These are phyloP conservation scores for Kodamaea kaohsiungensis DNA, from an alignment of 805 yeast genomes.

Conservation along the genomic window DNA sequence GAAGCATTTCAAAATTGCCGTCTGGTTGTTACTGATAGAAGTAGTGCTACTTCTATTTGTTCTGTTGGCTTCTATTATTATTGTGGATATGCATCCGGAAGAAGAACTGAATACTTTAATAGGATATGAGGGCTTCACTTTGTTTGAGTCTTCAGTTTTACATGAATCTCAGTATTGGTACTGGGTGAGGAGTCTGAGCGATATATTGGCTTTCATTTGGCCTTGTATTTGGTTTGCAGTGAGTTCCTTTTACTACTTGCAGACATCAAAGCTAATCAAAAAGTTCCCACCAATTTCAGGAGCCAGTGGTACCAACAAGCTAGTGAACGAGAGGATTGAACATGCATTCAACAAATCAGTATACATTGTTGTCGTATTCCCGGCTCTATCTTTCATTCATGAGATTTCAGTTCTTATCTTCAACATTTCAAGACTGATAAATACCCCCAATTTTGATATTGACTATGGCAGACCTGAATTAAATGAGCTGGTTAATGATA, in stretches of 20 bases:
- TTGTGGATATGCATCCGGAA: neutral
- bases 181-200: neutral
- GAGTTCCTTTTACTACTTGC: slow-evolving; percentile 19
- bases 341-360: neutral
- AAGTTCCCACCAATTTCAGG: slow-evolving; percentile 25
- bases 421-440: neutral
- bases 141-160: neutral
- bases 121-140: neutral
- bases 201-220: neutral
- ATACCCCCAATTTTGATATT: neutral
- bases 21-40: neutral
- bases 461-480: neutral
- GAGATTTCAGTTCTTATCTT: neutral
- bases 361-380: neutral
- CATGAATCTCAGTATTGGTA: neutral
- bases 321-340: neutral
- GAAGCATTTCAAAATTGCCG: neutral
- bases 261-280: slow-evolving; percentile 23
- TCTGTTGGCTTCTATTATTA: neutral
- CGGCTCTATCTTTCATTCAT: neutral
- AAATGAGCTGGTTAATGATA: neutral
- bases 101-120: neutral
- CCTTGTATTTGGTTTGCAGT: slow-evolving; percentile 15
- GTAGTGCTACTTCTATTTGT: neutral
- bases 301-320: neutral